phyloP scores from a whole-genome alignment of 305 asterid genomes.

The Fraxinus albicans region DNA sequence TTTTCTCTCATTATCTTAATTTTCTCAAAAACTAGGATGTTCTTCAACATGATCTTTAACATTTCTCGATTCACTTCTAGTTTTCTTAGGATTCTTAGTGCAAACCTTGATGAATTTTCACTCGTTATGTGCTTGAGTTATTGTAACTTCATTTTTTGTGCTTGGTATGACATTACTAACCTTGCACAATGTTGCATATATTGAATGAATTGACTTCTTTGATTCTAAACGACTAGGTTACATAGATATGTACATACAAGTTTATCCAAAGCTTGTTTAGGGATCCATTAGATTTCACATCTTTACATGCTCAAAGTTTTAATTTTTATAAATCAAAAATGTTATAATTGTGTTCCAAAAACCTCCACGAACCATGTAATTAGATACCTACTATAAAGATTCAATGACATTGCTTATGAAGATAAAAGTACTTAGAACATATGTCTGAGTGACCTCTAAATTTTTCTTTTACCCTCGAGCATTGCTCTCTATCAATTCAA shows the following conservation, averaged over 20 bases:
- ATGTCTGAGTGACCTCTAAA: neutral
- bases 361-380: neutral
- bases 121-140: neutral
- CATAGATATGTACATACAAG: neutral
- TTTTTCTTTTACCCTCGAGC: neutral
- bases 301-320: neutral
- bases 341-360: neutral
- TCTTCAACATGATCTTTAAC: neutral
- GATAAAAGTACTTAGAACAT: neutral
- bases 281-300: neutral
- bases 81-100: neutral
- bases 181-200: neutral
- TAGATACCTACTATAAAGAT: neutral
- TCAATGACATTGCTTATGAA: neutral
- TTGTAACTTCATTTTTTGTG: neutral
- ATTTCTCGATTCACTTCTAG: neutral
- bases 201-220: neutral
- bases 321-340: too few relatives aligned
- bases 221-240: neutral
- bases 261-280: neutral
- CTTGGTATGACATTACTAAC: neutral
- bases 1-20: neutral
- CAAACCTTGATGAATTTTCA: neutral
- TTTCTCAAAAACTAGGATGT: neutral
- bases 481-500: neutral